Evolutionary conservation across 495 filamentous ascomycete genomes (phyloP), one percentile per base, ranked within the genome.

Genomic region (Tuber calosporum): DNA sequence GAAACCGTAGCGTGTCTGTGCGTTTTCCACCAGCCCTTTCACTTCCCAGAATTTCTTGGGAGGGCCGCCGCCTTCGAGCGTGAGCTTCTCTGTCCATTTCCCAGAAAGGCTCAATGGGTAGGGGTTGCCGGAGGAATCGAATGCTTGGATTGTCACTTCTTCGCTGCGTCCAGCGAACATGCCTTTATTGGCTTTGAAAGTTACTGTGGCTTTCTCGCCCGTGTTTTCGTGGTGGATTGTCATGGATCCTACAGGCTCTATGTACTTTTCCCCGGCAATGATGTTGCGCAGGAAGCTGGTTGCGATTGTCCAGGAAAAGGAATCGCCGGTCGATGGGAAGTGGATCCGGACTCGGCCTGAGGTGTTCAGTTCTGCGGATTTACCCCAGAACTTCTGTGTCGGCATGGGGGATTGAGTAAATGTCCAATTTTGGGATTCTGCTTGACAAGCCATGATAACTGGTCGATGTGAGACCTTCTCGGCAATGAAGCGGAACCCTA

Each of bases 301-400:
- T 19, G 93, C 91, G 9, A 90, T 86, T 37, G 86, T 89, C 91
- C 92, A 98, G 81, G 89, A 92, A 83, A 91, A 99, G 72, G 87
- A 85, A 78, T 97, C 94, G 67, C 90, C 89, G 0, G 83, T 87
- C 19, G 85, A 84, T 15, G 69, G 73, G n/a, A 82, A 79, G n/a
- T 84, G 74, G 43, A 98, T 84, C 34, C 93, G 87, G 15, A 91
- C 89, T 34, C 92, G 90, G 17, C 95, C 95, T 66, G 97, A 94
- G 0, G 93, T 98, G 67, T 89, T 92, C 73, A 99, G 87, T 83
- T 99, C 95, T 26, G 91, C 92, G 71, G 89, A 93, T 83, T 99
- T 99, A 67, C 95, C 95, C 95, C 95, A 99, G 85, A 99, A 99
- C 77, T 98, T 97, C 81, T 99, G 95, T 13, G 89, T 89, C 4